Conservation (phyloP, 805 yeast genomes). For the Saturnispora ahearnii region DNA sequence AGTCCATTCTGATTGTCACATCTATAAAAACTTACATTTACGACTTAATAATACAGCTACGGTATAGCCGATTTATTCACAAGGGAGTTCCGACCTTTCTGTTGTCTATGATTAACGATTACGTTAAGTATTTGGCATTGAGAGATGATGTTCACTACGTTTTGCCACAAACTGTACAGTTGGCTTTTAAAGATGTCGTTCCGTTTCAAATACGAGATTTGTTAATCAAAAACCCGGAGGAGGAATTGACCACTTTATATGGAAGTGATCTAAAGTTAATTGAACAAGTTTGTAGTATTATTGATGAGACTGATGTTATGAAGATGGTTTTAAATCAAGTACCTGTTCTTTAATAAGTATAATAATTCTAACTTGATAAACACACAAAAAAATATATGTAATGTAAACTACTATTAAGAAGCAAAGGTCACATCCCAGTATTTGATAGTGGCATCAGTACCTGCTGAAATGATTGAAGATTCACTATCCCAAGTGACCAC, state of each 20-base stretch:
- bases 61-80: conserved; percentile 46
- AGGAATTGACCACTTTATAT: conserved; percentile 46
- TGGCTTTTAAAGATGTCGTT: conserved; percentile 39
- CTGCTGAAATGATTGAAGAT: conserved; percentile 53
- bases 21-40: conserved; percentile 40
- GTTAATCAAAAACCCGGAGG: conserved; percentile 25
- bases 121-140: conserved; percentile 34
- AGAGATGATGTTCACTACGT: conserved; percentile 34
- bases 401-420: background rate
- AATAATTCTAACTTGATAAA: background rate
- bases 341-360: conserved; percentile 35
- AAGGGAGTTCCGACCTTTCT: conserved; percentile 45
- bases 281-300: conserved; percentile 32
- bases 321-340: conserved; percentile 45
- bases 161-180: conserved; percentile 44
- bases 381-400: background rate
- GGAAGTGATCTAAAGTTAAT: conserved; percentile 44
- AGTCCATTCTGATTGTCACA: conserved; percentile 1
- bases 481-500: conserved; percentile 58
- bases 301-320: conserved; percentile 40
- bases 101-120: conserved; percentile 33
- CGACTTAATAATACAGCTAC: conserved; percentile 43
- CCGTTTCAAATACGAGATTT: conserved; percentile 35
- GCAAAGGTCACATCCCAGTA: conserved; percentile 45
- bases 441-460: conserved; percentile 75